Evolutionary conservation across 257 asterid species (phyloP), one percentile per base, ranked within the genome.

Genomic region (Voacanga thouarsii): DNA sequence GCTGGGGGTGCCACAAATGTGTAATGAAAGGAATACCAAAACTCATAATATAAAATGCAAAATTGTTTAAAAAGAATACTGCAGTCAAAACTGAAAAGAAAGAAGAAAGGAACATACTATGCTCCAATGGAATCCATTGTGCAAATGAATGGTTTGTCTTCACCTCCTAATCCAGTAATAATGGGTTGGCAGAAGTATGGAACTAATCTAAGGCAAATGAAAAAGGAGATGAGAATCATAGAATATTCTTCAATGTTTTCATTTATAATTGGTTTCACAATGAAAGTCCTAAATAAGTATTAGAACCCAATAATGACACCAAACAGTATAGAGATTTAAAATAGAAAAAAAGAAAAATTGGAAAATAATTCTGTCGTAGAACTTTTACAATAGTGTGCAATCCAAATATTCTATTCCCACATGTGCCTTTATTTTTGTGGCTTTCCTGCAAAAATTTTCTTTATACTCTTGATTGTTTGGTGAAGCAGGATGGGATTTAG

Each of bases 81-180:
- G 45, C 28, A 28, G 56, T n/a, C n/a, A n/a, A n/a, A n/a, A n/a
- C n/a, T n/a, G n/a, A n/a, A n/a, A n/a, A n/a, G n/a, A n/a, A n/a
- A 49, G 71, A 63, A 21, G 71, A 24, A 43, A 56, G 43, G 77
- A 75, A 84, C 91, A 7, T 90, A 95, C 98, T 93, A 93, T 51
- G 98, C 99, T n/a, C 98, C 97, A 66, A 95, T 95, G 28, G 97
- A 89, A 78, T 92, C 99, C 99, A 95, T 47, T n/a, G n/a, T n/a
- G n/a, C n/a, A n/a, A n/a, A n/a, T n/a, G n/a, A n/a, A n/a, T n/a
- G n/a, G n/a, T n/a, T n/a, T n/a, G n/a, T n/a, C n/a, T n/a, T n/a
- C n/a, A n/a, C n/a, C n/a, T n/a, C n/a, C n/a, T n/a, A n/a, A n/a
- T n/a, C n/a, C n/a, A n/a, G n/a, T n/a, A n/a, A n/a, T n/a, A n/a